Percentiles rank a stretch among this genome's conserved stretches.
Evolutionary conservation across 2,329 filamentous ascomycete species (phyloP).

Genomic region (Beauveria sp.): DNA sequence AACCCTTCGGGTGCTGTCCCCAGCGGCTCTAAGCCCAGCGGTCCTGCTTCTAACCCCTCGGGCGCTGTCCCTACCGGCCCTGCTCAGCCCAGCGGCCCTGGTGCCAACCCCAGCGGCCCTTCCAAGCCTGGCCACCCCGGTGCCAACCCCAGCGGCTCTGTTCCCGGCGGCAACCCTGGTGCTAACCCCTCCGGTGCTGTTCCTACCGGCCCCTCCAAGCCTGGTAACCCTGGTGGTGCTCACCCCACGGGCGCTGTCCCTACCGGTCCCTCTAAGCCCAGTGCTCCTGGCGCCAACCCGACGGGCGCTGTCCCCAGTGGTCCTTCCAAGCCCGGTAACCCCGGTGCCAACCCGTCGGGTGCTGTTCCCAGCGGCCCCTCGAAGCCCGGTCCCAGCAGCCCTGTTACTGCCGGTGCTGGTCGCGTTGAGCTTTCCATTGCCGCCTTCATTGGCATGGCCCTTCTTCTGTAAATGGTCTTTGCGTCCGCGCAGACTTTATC

Average conservation of each 20-base stretch:
- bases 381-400: neutral
- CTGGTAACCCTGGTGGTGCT: neutral
- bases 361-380: neutral
- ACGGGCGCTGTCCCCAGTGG: neutral
- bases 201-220: neutral
- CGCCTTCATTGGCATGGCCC: neutral
- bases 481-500: neutral
- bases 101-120: neutral
- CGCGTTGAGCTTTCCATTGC: neutral
- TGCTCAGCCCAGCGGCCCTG: neutral
- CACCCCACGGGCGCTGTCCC: neutral
- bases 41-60: neutral
- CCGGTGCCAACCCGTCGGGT: neutral
- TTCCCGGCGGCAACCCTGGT: neutral
- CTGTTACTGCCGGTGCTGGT: neutral
- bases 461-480: slow-evolving; percentile 8
- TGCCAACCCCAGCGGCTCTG: neutral
- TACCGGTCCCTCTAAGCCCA: neutral
- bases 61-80: neutral
- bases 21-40: neutral
- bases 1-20: neutral
- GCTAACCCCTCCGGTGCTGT: neutral
- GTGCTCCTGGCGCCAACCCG: neutral
- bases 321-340: neutral
- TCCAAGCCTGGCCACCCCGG: neutral